Conservation (phyloP, 2,329 filamentous ascomycete species). For the Calonectria pseudoreteaudii region DNA sequence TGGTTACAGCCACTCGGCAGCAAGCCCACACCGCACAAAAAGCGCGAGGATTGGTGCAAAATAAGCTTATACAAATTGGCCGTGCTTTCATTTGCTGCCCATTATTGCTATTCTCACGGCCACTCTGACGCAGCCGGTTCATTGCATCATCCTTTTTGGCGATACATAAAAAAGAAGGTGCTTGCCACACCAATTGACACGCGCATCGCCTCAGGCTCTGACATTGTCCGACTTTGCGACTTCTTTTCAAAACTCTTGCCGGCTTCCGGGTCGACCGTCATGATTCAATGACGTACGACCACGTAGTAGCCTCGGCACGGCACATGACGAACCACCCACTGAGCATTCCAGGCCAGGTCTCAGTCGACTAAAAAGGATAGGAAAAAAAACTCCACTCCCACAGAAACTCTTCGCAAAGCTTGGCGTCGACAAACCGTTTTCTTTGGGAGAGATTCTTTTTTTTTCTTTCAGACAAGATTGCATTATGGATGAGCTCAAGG, state of each 20-base stretch:
- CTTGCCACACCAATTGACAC: not conserved
- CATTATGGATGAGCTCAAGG: not conserved
- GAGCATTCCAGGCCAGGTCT: not conserved
- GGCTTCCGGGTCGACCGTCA: not conserved
- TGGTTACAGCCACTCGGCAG: not conserved
- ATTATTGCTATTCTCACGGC: not conserved
- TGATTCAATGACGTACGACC: not conserved
- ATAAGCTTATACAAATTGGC: not conserved
- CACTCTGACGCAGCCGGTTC: not conserved
- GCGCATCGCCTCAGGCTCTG: not conserved
- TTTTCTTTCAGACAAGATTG: not conserved
- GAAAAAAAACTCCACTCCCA: slow-evolving; percentile 8
- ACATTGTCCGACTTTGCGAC: not conserved
- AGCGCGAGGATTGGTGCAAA: not conserved
- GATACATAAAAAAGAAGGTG: not conserved
- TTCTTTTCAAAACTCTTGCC: not conserved
- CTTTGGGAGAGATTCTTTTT: no score
- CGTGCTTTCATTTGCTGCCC: not conserved
- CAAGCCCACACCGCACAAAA: not conserved
- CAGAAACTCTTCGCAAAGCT: not conserved
- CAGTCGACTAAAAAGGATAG: not conserved
- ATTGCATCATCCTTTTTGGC: not conserved
- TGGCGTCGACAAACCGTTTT: not conserved
- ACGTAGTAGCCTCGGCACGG: slow-evolving; percentile 2
- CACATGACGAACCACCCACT: slow-evolving; percentile 1